phyloP scores from a whole-genome alignment of 805 yeast species.

The Ogataea zsoltii region DNA sequence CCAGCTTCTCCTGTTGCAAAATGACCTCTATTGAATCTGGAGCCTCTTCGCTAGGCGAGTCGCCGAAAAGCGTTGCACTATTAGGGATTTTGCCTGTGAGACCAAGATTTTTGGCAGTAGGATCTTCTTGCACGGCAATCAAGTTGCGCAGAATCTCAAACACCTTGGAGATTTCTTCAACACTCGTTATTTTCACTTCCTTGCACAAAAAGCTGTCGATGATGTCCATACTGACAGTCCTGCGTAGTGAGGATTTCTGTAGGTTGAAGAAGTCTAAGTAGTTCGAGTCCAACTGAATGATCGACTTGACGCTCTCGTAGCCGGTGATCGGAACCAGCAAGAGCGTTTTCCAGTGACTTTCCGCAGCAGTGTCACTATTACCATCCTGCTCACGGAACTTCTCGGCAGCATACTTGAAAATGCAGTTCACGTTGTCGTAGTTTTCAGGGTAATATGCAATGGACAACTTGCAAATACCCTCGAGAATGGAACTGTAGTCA shows the following conservation, averaged over 20 bases:
- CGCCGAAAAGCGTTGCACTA: conserved; percentile 31
- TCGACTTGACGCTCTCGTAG: conserved; percentile 37
- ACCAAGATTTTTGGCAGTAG: conserved; percentile 42
- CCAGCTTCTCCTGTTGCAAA: conserved; percentile 58
- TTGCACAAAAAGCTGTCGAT: conserved; percentile 53
- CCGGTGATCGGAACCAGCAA: conserved; percentile 50
- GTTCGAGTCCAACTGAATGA: conserved; percentile 44
- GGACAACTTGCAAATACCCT: conserved; percentile 64
- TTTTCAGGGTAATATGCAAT: conserved; percentile 66
- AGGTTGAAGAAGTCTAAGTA: conserved; percentile 56
- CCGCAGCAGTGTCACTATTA: conserved; percentile 19
- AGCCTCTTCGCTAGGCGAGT: conserved; percentile 22
- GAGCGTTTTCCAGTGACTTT: conserved; percentile 36
- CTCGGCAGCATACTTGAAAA: conserved; percentile 57
- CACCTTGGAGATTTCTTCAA: conserved; percentile 57
- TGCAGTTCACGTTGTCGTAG: conserved; percentile 56
- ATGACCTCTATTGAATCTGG: conserved; percentile 39
- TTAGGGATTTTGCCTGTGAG: conserved; percentile 19
- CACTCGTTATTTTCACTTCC: conserved; percentile 38
- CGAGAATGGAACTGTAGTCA: conserved; percentile 64
- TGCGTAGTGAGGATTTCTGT: conserved; percentile 54
- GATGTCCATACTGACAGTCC: conserved; percentile 59
- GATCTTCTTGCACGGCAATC: conserved; percentile 36
- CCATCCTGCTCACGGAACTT: conserved; percentile 30
- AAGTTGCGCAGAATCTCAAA: conserved; percentile 59